phyloP scores from a whole-genome alignment of 176 grass and related monocot species.

The Areca catechu region DNA sequence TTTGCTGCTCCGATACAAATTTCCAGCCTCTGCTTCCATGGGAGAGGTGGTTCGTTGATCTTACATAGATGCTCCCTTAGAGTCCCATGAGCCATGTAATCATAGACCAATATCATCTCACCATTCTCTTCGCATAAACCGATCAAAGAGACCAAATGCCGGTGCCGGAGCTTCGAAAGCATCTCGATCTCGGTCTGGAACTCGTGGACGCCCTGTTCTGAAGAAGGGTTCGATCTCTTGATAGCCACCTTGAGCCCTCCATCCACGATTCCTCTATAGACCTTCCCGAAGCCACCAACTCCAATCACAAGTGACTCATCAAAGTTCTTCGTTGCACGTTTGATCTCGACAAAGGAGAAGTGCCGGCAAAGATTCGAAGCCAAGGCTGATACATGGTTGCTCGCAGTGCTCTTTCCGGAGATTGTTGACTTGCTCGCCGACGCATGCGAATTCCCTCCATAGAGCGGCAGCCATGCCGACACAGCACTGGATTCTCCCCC shows the following conservation, averaged over 20 bases:
- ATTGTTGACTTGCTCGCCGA: background rate
- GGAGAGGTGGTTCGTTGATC: conserved; percentile 1
- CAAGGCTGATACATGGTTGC: background rate
- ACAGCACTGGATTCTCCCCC: background rate
- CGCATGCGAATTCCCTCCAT: background rate
- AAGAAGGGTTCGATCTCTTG: conserved; percentile 8
- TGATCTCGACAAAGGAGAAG: conserved; percentile 6
- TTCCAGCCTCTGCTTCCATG: conserved; percentile 8
- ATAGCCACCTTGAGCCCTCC: background rate
- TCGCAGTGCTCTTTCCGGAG: conserved; percentile 4
- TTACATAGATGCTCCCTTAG: conserved; percentile 9
- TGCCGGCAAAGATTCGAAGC: background rate
- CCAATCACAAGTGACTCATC: conserved; percentile 8
- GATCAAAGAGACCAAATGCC: conserved; percentile 7
- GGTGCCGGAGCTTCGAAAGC: conserved; percentile 8
- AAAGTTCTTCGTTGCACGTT: background rate
- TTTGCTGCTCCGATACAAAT: background rate
- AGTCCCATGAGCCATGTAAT: conserved; percentile 10
- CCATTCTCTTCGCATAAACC: conserved; percentile 14
- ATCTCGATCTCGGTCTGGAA: conserved; percentile 12
- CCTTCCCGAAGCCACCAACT: conserved; percentile 2
- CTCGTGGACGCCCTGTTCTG: conserved; percentile 6
- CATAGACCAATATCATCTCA: conserved; percentile 11
- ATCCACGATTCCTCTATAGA: conserved; percentile 2
- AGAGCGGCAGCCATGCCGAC: background rate